phyloP scores from a whole-genome alignment of 352 stramenopile species.

The Phytopythium chamaehyphon region DNA sequence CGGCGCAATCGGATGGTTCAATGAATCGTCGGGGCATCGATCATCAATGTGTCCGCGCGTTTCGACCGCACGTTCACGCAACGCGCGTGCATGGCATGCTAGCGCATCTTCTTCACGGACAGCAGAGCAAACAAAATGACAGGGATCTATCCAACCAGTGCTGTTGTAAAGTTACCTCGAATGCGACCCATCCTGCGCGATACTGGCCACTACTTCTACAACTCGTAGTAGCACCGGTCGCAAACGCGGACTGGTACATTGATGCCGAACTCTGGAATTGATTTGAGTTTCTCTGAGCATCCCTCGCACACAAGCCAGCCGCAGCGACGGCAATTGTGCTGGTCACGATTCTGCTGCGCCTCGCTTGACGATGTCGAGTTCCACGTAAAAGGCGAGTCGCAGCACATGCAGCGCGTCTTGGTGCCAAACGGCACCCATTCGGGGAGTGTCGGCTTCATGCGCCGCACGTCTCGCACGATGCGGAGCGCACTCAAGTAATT shows the following conservation, averaged over 20 bases:
- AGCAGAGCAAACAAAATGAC: too few relatives aligned
- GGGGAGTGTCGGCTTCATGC: conserved; percentile 44
- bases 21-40: too few relatives aligned
- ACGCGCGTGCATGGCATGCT: too few relatives aligned
- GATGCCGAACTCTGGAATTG: conserved; percentile 82
- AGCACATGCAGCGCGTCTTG: conserved; percentile 86
- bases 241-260: conserved; percentile 83
- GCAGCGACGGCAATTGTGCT: conserved; percentile 88
- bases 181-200: neutral
- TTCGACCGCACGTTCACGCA: too few relatives aligned
- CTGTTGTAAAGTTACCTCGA: too few relatives aligned
- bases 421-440: conserved; percentile 80
- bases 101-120: too few relatives aligned
- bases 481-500: conserved; percentile 79
- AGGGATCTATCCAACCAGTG: too few relatives aligned
- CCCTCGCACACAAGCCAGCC: conserved; percentile 77
- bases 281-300: conserved; percentile 84
- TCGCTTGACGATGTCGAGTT: conserved; percentile 88
- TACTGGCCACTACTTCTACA: conserved; percentile 17
- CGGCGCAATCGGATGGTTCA: too few relatives aligned
- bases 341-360: conserved; percentile 85
- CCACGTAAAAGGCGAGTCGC: conserved; percentile 86
- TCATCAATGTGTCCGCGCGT: too few relatives aligned
- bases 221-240: conserved; percentile 83
- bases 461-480: conserved; percentile 69